A percentile compares a stretch with the other conserved stretches of the same genome.
Conservation (phyloP, 2,329 filamentous ascomycete species). For the Pseudogymnoascus sp. region DNA sequence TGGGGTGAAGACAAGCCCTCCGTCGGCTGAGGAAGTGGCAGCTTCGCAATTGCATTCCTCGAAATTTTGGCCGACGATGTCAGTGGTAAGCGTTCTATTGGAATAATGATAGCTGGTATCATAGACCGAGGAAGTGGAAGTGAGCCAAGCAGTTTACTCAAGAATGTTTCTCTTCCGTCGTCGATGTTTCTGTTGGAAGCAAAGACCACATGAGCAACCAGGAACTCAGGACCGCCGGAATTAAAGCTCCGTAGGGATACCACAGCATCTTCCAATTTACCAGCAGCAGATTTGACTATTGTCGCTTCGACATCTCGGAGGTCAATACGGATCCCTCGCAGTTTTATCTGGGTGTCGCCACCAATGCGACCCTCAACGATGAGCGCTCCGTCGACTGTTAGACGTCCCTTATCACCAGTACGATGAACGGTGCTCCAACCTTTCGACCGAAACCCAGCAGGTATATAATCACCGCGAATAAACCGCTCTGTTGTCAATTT, state of each 20-base stretch:
- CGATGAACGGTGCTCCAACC: slow-evolving; percentile 14
- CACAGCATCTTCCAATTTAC: slow-evolving; percentile 24
- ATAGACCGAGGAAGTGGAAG: slow-evolving; percentile 33
- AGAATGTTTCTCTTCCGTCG: slow-evolving; percentile 9
- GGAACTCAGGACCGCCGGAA: slow-evolving; percentile 16
- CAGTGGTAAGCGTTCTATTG: slow-evolving; percentile 24
- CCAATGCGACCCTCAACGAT: slow-evolving; percentile 25
- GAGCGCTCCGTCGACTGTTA: slow-evolving; percentile 22
- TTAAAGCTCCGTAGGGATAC: slow-evolving; percentile 18
- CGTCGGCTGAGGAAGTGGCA: not conserved
- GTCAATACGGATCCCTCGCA: slow-evolving; percentile 33
- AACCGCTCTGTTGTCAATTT: slow-evolving; percentile 12
- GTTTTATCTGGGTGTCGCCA: slow-evolving; percentile 31
- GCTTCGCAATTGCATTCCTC: slow-evolving; percentile 13
- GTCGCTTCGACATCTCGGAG: slow-evolving; percentile 34
- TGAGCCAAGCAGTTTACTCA: slow-evolving; percentile 17
- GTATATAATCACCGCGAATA: not conserved
- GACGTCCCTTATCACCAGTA: slow-evolving; percentile 28
- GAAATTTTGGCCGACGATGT: slow-evolving; percentile 28
- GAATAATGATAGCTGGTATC: slow-evolving; percentile 28
- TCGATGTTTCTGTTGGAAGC: slow-evolving; percentile 4
- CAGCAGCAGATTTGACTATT: slow-evolving; percentile 24
- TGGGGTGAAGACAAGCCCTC: not conserved
- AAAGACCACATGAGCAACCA: slow-evolving; percentile 32
- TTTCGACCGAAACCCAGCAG: not conserved